phyloP scores from a whole-genome alignment of 225 moss, liverwort and hornwort species.

The Straminergon stramineum region DNA sequence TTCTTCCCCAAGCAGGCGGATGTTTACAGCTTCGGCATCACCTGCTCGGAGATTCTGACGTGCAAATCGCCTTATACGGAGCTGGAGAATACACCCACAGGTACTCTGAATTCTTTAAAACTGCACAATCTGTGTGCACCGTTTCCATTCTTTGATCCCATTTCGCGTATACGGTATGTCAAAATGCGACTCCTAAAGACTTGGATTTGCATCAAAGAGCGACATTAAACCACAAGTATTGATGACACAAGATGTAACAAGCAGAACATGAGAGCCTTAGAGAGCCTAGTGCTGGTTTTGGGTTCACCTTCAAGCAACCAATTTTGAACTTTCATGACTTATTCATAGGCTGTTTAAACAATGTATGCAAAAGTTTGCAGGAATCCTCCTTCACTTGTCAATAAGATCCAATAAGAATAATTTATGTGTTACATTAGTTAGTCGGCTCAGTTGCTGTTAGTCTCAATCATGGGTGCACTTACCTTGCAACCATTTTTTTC shows the following conservation, averaged over 20 bases:
- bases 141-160: background rate
- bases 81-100: background rate
- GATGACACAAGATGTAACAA: background rate
- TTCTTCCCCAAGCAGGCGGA: conserved; percentile 7
- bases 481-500: background rate
- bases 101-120: background rate
- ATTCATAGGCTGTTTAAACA: background rate
- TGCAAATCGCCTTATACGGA: background rate
- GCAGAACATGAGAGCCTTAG: background rate
- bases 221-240: background rate
- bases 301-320: background rate
- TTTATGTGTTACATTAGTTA: background rate
- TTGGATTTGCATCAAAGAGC: background rate
- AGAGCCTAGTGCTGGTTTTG: background rate
- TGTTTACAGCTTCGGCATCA: conserved; percentile 28
- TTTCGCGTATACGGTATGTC: background rate
- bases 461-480: background rate
- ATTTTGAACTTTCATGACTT: background rate
- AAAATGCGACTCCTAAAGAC: no score
- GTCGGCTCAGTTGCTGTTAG: background rate
- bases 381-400: background rate
- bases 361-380: background rate
- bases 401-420: background rate
- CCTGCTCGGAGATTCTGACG: conserved; percentile 22
- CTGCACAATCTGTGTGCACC: background rate